Base-by-base conservation (phyloP, 768 basidiomycete genomes). In the Cubamyces sp. region DNA sequence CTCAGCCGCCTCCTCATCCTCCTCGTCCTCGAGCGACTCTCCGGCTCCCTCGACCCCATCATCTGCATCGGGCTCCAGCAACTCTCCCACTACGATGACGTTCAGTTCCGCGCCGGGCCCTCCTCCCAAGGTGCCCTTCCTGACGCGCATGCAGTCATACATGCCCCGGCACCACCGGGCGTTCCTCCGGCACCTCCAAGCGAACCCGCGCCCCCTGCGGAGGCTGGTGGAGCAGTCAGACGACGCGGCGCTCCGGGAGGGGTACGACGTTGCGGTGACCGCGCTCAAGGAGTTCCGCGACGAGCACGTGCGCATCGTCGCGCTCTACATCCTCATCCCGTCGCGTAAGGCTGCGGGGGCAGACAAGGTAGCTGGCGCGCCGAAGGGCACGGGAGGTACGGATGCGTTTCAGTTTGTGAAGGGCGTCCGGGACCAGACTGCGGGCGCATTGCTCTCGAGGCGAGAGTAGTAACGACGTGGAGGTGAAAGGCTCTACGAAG, bases 111-210 rank as follows among this genome's bases (percentile, higher is more conserved):
- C 66, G n/a, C 61, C 66, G 15, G 26, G 52, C 25, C 45, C 58
- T 28, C 48, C 57, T 28, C 48, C 57, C 26, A 40, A 53, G 39
- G 58, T 61, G 25, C 62, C 69, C 0, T 86, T 86, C 77, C 77
- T 87, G 62, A 71, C 74, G 47, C 79, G 84, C 50, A 86, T 86
- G 84, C 74, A 81, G 61, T 66, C 73, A 21, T 87, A 87, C 75
- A 87, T 87, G 86, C 86, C 86, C 0, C 77, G 80, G 1, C 79
- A 82, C 60, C 85, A 86, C 70, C 82, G 85, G 21, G 74, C 78
- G 15, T 87, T 87, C 77, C 77, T 87, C 15, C 71, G 71, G 6
- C 84, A 86, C 68, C 79, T 87, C 39, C 68, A 74, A 6, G 70
- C 73, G n/a, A 76, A 71, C 60, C 80, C 79, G 14, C 82, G 82